Evolutionary conservation across 805 yeast genomes (phyloP).

Genomic region (Cyberlindnera galapagoensis): DNA sequence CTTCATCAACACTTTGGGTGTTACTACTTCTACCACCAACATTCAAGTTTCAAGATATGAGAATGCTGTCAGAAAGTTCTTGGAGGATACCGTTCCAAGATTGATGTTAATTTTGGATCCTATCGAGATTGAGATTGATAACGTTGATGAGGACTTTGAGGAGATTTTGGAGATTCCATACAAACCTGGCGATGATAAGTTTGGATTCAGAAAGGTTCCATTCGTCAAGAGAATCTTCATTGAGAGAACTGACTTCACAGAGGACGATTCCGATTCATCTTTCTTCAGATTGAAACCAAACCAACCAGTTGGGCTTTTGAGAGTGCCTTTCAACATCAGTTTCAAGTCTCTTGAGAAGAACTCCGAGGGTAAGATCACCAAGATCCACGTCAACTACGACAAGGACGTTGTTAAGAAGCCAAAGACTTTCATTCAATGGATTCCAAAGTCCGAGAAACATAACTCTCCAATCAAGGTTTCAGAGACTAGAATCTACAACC

Average conservation of each 20-base stretch:
- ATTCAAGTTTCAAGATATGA: conserved; percentile 90
- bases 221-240: conserved; percentile 76
- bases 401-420: conserved; percentile 56
- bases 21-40: conserved; percentile 87
- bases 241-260: conserved; percentile 84
- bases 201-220: conserved; percentile 70
- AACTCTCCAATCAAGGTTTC: conserved; percentile 57
- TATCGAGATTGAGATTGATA: conserved; percentile 70
- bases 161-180: conserved; percentile 75
- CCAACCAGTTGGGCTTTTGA: conserved; percentile 91
- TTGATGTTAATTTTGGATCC: conserved; percentile 92
- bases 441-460: conserved; percentile 60
- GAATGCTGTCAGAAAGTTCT: conserved; percentile 75
- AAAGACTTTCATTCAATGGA: conserved; percentile 96
- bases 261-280: conserved; percentile 48
- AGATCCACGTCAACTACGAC: conserved; percentile 76
- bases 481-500: conserved; percentile 85
- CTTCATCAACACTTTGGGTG: conserved; percentile 93
- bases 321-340: conserved; percentile 77
- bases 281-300: conserved; percentile 92
- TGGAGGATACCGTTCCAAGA: conserved; percentile 90
- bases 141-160: conserved; percentile 66
- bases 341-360: conserved; percentile 65
- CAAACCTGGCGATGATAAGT: conserved; percentile 76
- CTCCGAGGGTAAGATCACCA: conserved; percentile 52